Base-by-base conservation (phyloP, 208 protist genomes). In the Strigomonas galati region DNA sequence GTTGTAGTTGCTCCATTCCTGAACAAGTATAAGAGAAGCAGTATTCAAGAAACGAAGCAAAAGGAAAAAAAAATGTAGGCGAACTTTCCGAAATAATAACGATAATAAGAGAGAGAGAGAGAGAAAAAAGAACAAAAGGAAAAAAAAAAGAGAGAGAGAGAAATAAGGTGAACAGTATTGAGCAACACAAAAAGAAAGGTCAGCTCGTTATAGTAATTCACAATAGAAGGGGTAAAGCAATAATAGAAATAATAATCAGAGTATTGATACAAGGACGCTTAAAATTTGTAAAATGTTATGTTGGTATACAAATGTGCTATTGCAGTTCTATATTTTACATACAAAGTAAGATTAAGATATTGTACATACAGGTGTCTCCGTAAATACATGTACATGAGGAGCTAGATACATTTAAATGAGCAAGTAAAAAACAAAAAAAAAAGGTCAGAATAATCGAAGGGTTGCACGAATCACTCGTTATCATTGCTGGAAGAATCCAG, bases 11-110 rank as follows among this genome's bases (percentile, higher is more conserved):
- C 58, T 51, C 19, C 28, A 46, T 23, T 19, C 56, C 56, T 46
- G 6, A 51, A 30, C 27, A 28, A 56, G 32, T 14, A 27, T 14
- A 21, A 58, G 10, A 56, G 26, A 61, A 44, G 24, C 5, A 19
- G 60, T 19, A 27, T 0, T 2, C 37, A 14, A 51, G 44, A 24
- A 21, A 72, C 7, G 23, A 61, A 44, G 7, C 15, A 62, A 15
- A 31, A 65, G 26, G 59, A 24, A 58, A 72, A 58, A 72, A 65
- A 37, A 56, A 72, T 52, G 65, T 17, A 21, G 6, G n/a, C 26
- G 10, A 40, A 26, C 30, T 53, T 21, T 53, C 4, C 4, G 48
- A 53, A 53, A 53, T 17, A 53, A 4, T 21, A 53, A 48, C n/a
- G n/a, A 40, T 40, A 10, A 40, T 10, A 40, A 40, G 65, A 35